Conservation (phyloP, 768 basidiomycete genomes). For the Leccinum arenicola region DNA sequence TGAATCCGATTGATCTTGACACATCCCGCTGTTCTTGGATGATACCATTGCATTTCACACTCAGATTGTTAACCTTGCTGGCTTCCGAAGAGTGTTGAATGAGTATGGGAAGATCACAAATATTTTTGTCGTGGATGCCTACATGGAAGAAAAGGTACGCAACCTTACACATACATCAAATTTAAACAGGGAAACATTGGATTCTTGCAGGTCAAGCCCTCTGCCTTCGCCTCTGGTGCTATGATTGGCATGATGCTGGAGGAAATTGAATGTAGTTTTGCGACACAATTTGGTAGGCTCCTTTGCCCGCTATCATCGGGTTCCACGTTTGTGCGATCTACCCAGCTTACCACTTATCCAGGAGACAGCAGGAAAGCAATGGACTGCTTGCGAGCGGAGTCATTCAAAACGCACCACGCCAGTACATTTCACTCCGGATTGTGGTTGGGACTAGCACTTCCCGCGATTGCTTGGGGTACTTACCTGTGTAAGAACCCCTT, state of each 20-base stretch:
- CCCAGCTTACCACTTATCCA: conserved; percentile 12
- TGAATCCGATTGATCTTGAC: background rate
- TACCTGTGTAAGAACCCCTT: conserved; percentile 43
- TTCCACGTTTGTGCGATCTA: background rate
- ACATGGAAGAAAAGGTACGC: conserved; percentile 72
- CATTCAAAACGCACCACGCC: conserved; percentile 62
- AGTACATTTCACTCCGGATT: conserved; percentile 77
- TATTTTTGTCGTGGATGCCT: conserved; percentile 73
- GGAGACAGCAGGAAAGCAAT: conserved; percentile 79
- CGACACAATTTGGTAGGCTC: conserved; percentile 66
- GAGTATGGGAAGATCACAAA: conserved; percentile 81
- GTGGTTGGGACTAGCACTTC: conserved; percentile 66
- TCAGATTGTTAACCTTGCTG: conserved; percentile 84
- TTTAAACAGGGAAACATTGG: background rate
- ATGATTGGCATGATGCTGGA: conserved; percentile 64
- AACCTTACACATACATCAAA: background rate
- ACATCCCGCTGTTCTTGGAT: background rate
- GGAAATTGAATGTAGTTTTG: conserved; percentile 74
- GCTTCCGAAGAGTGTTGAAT: conserved; percentile 83
- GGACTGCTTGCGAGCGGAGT: conserved; percentile 57
- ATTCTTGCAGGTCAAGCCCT: conserved; percentile 55
- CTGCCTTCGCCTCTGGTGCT: conserved; percentile 63
- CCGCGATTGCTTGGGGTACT: conserved; percentile 63
- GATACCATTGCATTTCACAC: background rate
- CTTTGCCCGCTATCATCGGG: background rate